Percentiles rank a stretch among this genome's conserved stretches.
These are phyloP conservation scores for Cordyceps cateniannulata DNA, from an alignment of 2,329 filamentous ascomycete genomes.

Conservation along the genomic window DNA sequence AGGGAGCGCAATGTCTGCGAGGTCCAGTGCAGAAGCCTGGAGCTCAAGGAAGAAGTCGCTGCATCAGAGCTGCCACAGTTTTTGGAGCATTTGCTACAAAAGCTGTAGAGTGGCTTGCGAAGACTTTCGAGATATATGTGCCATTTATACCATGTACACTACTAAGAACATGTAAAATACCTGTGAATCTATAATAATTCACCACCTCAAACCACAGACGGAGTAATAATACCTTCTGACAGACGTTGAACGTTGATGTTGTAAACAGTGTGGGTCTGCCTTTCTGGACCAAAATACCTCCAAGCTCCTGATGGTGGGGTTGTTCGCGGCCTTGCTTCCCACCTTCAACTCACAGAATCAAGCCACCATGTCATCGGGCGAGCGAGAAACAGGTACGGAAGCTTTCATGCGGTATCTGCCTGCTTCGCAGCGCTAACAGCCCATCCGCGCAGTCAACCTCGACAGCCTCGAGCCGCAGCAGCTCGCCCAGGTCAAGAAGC, in stretches of 20 bases:
- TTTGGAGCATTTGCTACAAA: constrained; percentile 31
- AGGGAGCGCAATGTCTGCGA: constrained; percentile 53
- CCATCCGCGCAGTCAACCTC: constrained; percentile 47
- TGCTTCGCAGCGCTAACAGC: not conserved
- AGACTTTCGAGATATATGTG: not conserved
- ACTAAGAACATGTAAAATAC: not conserved
- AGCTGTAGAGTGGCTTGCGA: constrained; percentile 33
- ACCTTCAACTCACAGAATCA: not conserved
- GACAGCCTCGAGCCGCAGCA: constrained; percentile 75
- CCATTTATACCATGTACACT: not conserved
- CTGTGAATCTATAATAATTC: no score
- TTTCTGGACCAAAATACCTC: not conserved
- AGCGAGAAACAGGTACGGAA: constrained; percentile 10
- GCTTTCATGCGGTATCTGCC: not conserved
- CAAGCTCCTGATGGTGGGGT: constrained; percentile 9
- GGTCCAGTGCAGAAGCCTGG: constrained; percentile 69
- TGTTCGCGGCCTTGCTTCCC: not conserved
- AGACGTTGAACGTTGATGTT: not conserved
- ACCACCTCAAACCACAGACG: not conserved
- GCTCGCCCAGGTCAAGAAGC: constrained; percentile 87
- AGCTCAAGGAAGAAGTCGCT: constrained; percentile 52
- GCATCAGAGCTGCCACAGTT: constrained; percentile 42
- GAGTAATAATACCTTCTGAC: not conserved
- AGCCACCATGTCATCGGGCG: constrained; percentile 9
- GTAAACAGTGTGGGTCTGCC: not conserved